Conservation (phyloP, 2,329 filamentous ascomycete genomes). For the Exophiala xenobiotica region DNA sequence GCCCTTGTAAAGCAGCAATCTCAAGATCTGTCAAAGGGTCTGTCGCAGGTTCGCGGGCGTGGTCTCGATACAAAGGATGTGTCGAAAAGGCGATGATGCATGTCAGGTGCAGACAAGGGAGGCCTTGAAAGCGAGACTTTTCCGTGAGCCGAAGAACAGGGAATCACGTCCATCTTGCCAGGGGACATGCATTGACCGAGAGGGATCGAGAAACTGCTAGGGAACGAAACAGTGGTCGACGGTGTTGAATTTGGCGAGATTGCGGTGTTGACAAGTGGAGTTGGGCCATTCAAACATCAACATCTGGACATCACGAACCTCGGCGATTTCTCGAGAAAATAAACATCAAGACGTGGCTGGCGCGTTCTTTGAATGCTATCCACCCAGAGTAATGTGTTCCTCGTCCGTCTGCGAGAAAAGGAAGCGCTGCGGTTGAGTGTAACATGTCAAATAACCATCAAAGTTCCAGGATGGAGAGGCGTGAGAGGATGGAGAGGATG, state of each 20-base stretch:
- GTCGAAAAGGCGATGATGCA: background rate
- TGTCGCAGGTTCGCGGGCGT: slow-evolving; percentile 6
- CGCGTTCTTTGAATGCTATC: no score
- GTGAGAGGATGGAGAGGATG: no score
- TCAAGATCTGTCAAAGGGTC: slow-evolving; percentile 2
- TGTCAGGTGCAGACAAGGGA: background rate
- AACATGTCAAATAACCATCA: no score
- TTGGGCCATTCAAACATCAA: background rate
- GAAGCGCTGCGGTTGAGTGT: no score
- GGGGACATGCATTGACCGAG: background rate
- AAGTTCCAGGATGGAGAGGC: no score
- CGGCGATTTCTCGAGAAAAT: no score
- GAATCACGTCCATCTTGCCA: background rate
- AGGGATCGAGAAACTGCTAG: background rate
- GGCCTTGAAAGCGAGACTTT: background rate
- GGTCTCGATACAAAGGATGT: slow-evolving; percentile 3
- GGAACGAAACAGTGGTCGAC: slow-evolving; percentile 15
- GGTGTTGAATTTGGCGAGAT: slow-evolving; percentile 19
- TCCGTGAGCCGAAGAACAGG: background rate
- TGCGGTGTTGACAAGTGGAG: slow-evolving; percentile 12
- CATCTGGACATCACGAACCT: no score
- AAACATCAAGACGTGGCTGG: no score
- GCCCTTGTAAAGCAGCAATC: background rate
- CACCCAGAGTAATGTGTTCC: no score
- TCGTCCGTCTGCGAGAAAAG: no score